phyloP scores from a whole-genome alignment of 371 early-diverging fungal genomes.

The Rhizopus sp. region DNA sequence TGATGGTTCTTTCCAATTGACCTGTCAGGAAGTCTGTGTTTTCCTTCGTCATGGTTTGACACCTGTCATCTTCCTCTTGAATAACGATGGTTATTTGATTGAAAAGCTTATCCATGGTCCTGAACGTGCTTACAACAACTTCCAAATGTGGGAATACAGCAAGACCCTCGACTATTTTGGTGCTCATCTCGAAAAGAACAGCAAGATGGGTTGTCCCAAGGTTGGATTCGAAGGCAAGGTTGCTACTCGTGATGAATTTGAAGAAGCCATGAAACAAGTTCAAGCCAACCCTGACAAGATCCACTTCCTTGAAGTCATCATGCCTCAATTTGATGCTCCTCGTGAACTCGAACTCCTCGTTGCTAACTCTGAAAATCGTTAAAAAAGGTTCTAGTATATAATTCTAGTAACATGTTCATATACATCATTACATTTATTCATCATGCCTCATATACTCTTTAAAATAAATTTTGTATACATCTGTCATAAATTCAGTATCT shows the following conservation, averaged over 20 bases:
- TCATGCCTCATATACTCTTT: no score
- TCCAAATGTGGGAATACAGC: slow-evolving; percentile 50
- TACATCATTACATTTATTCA: no score
- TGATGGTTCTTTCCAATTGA: slow-evolving; percentile 57
- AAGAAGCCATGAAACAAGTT: slow-evolving; percentile 29
- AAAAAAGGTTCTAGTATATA: slow-evolving; percentile 2
- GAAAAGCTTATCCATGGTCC: slow-evolving; percentile 54
- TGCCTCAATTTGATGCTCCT: slow-evolving; percentile 42
- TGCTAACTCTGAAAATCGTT: slow-evolving; percentile 29
- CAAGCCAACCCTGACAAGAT: slow-evolving; percentile 27
- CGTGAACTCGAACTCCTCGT: slow-evolving; percentile 31
- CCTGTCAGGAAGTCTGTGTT: slow-evolving; percentile 48
- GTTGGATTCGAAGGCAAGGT: slow-evolving; percentile 34
- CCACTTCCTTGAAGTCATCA: slow-evolving; percentile 42
- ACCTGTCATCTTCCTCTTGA: slow-evolving; percentile 50
- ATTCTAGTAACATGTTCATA: no score
- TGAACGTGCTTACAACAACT: slow-evolving; percentile 47
- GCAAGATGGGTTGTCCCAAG: slow-evolving; percentile 10
- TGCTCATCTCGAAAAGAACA: slow-evolving; percentile 25
- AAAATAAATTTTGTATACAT: no score
- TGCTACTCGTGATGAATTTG: slow-evolving; percentile 33
- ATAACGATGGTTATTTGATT: slow-evolving; percentile 57
- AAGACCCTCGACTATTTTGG: slow-evolving; percentile 48
- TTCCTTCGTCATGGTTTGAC: slow-evolving; percentile 51
- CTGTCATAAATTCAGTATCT: no score